Conservation (phyloP, 352 stramenopile species). For the Blastocystis sp. region DNA sequence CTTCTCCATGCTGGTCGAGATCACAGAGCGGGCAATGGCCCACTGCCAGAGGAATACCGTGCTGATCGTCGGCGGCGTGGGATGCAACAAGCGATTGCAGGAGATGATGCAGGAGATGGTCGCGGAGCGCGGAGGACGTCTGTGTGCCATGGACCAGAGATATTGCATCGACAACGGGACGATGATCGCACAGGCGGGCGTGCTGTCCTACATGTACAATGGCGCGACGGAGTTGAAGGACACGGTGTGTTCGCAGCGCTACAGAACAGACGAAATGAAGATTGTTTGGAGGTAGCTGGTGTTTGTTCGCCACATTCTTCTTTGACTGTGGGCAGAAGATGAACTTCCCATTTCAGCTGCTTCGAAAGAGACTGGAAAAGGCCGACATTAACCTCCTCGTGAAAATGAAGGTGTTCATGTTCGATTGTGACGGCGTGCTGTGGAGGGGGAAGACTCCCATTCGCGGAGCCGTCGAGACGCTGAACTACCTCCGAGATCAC, state of each 20-base stretch:
- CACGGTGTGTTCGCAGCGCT: constrained; percentile 89
- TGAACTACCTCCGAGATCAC: constrained; percentile 16
- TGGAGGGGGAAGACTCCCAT: constrained; percentile 19
- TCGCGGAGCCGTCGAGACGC: background rate
- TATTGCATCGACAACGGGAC: constrained; percentile 99
- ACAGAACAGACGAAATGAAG: constrained; percentile 93
- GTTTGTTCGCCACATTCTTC: background rate
- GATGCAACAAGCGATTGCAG: constrained; percentile 87
- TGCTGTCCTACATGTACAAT: constrained; percentile 92
- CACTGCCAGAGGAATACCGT: constrained; percentile 92
- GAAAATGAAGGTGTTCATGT: constrained; percentile 45
- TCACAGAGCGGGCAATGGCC: constrained; percentile 98
- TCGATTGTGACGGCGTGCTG: constrained; percentile 47
- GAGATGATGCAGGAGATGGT: constrained; percentile 98
- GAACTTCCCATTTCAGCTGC: constrained; percentile 33
- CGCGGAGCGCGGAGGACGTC: constrained; percentile 84
- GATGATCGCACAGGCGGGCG: constrained; percentile 99
- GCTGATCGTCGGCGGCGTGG: constrained; percentile 96
- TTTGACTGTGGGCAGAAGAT: background rate
- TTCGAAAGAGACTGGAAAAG: constrained; percentile 14
- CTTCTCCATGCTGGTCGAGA: constrained; percentile 99
- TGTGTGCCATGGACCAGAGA: constrained; percentile 96
- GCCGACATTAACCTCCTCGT: constrained; percentile 37
- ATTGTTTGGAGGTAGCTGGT: constrained; percentile 85
- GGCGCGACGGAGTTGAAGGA: constrained; percentile 84